Evolutionary conservation across 148 eudicot genomes (phyloP), one percentile per base, ranked within the genome.

Genomic region (Vaccinium vitisidaea): DNA sequence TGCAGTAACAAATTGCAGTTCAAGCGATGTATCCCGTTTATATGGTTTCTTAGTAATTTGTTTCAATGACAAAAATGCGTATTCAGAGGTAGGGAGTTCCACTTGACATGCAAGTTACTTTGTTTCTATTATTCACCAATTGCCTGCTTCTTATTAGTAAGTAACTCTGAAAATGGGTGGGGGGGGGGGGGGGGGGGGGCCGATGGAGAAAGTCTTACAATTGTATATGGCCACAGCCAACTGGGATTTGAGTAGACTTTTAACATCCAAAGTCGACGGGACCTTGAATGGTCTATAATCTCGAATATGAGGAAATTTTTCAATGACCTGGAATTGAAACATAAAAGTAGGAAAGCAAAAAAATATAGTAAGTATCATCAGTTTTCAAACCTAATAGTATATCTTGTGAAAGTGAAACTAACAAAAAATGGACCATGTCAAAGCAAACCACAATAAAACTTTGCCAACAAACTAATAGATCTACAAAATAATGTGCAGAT

Each of bases 291-390:
- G 90, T 82, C 74, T 89, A 85, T 92, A 94, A 82, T 90, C 96
- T 89, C 79, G 87, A 74, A 97, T 92, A 83, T 97, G 99, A 76
- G 99, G 99, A 90, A 95, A 97, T 67, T 95, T 97, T 82, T 94
- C 92, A 70, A 82, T 85, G n/a, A 95, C 99, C 99, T 97, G 86
- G 84, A 82, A 75, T 78, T 61, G 12, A 14, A 50, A 71, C 18
- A 52, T 84, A 78, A 18, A 21, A 18, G 65, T 10, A 27, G 15
- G 43, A 70, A 82, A 56, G 39, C 10, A 76, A 77, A n/a, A 76
- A 12, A 8, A 15, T n/a, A 8, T 6, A 30, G 18, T 69, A 25
- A 54, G 58, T 9, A 27, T 21, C 52, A 75, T 39, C 83, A 84
- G 59, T 67, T 21, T 78, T 73, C 54, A 59, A 84, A 19, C 12